phyloP scores from a whole-genome alignment of 805 yeast species.

The Wickerhamiella lipophila region DNA sequence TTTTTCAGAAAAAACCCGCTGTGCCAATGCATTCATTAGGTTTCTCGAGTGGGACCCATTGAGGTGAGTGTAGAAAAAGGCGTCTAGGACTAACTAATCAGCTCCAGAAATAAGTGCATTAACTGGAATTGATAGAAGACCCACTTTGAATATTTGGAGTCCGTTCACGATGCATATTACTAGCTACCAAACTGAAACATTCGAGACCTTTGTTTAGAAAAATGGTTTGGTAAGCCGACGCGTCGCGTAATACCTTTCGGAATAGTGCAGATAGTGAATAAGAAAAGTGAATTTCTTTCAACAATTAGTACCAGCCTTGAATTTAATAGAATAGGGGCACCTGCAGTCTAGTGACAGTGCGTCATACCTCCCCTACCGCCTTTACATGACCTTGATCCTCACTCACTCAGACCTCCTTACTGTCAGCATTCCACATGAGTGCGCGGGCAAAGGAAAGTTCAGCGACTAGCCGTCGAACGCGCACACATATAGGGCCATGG shows the following conservation, averaged over 20 bases:
- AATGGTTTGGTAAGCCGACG: constrained; percentile 1
- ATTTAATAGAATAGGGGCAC: no score
- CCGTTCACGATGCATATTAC: neutral
- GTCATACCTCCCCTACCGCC: neutral
- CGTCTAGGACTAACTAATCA: no score
- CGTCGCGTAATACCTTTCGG: neutral
- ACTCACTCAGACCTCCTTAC: neutral
- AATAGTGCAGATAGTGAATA: no score
- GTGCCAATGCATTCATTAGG: neutral
- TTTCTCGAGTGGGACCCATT: no score
- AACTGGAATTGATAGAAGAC: no score
- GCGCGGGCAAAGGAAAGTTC: constrained; percentile 8
- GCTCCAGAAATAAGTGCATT: no score
- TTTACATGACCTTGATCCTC: neutral
- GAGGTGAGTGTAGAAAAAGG: no score
- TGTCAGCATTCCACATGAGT: constrained; percentile 13
- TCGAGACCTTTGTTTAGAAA: neutral
- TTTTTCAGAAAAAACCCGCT: neutral
- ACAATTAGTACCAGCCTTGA: neutral
- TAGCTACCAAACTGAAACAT: constrained; percentile 1
- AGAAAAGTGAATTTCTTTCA: no score
- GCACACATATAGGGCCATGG: constrained; percentile 86
- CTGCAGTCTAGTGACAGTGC: neutral
- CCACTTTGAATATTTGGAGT: neutral
- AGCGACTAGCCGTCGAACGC: constrained; percentile 28